Base-by-base conservation (phyloP, 768 basidiomycete genomes). In the Butyriboletus loyo region DNA sequence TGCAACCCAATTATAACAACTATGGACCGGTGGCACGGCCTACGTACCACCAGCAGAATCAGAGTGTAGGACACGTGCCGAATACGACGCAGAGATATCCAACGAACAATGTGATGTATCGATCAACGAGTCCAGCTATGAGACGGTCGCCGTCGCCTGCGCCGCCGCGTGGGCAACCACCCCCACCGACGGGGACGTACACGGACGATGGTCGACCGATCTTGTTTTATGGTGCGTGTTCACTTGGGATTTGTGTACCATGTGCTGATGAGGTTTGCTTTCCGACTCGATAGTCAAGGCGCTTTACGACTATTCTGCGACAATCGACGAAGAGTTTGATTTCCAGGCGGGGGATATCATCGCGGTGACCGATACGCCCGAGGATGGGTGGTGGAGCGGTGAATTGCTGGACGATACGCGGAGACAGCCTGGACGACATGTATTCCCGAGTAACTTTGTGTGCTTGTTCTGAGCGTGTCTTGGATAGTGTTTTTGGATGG, bases 331-430 rank as follows among this genome's bases (percentile, higher is more conserved):
- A 65, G 96, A 98, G 72, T 98, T 98, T 68, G 89, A 95, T 67
- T 98, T 98, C 83, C 91, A 94, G 66, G 77, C 85, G 21, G 92
- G 89, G 3, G 96, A 98, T 70, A 90, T 97, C 58, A 97, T 98
- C 58, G 95, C 94, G 7, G 95, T 98, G 10, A 95, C 91, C 0
- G 80, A 85, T 21, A 96, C 93, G 7, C 93, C 93, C 5, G 93
- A 94, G 61, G 95, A 97, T 62, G 96, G 96, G 1, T 98, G 96
- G 96, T 98, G 95, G 96, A 89, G 85, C 50, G 96, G 96, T 22
- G 86, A 89, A 60, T 69, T 92, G 53, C 72, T 92, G n/a, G 87
- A 90, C 55, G 88, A 91, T 59, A 75, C 77, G 28, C 72, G 91
- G 58, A 75, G 89, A 57, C 79, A 85, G 57, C 75, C 77, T 15